Conservation (phyloP, 2,329 filamentous ascomycete species). For the Aschersonia sp. region DNA sequence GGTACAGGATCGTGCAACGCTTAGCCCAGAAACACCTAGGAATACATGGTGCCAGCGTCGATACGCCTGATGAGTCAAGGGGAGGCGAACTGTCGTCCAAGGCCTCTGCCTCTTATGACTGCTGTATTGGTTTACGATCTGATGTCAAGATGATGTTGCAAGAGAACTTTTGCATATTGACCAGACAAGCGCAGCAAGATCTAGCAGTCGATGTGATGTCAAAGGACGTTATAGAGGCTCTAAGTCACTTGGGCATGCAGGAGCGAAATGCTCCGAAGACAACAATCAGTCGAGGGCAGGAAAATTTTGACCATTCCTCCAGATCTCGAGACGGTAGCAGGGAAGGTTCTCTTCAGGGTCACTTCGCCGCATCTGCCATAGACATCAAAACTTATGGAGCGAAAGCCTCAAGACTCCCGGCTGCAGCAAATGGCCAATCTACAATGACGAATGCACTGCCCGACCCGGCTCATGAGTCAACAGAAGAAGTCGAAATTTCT, state of each 20-base stretch:
- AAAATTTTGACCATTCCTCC: too few species aligned
- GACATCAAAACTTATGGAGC: too few species aligned
- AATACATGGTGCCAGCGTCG: not conserved
- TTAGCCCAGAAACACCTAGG: slow-evolving; percentile 1
- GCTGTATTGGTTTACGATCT: slow-evolving; percentile 31
- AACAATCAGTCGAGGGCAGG: too few species aligned
- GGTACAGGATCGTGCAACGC: slow-evolving; percentile 7
- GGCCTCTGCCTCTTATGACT: slow-evolving; percentile 26
- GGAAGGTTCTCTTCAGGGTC: too few species aligned
- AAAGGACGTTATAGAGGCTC: slow-evolving; percentile 27
- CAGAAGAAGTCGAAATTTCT: not conserved
- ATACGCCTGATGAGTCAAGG: not conserved
- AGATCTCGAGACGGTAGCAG: too few species aligned
- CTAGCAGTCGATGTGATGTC: slow-evolving; percentile 29
- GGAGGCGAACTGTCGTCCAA: not conserved
- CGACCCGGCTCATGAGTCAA: not conserved
- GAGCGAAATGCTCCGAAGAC: not conserved
- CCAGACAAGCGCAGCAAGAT: slow-evolving; percentile 22
- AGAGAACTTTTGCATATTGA: slow-evolving; percentile 33
- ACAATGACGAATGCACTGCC: not conserved
- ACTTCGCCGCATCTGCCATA: too few species aligned
- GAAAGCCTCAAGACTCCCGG: too few species aligned
- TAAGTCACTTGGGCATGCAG: slow-evolving; percentile 8
- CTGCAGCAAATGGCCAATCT: not conserved
- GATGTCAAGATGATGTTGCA: slow-evolving; percentile 34